Evolutionary conservation across 768 basidiomycete genomes (phyloP), one percentile per base, ranked within the genome.

Genomic region (Kwoniella heveanensis): DNA sequence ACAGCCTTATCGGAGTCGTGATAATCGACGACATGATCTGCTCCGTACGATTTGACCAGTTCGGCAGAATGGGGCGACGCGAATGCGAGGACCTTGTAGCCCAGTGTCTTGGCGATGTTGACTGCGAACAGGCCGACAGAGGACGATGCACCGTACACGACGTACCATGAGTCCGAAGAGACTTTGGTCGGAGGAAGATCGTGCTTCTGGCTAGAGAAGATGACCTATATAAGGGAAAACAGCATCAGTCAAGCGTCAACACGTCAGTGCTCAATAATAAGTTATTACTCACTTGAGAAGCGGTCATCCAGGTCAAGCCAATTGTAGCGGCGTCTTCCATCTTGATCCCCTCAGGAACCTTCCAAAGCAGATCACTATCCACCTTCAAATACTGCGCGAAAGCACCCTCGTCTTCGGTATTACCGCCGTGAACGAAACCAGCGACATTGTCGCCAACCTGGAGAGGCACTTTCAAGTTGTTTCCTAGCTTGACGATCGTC

Each of bases 11-110:
- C 65, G n/a, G 48, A 55, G 57, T 76, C 65, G 46, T 70, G 62
- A 57, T 79, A 79, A 76, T 87, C 85, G 57, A 84, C 82, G 19
- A 81, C 81, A 9, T 71, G 74, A 51, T 80, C 74, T 12, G 83
- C 83, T 12, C 83, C 78, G 52, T 80, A 75, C 0, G 77, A 68
- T 66, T 79, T 80, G 60, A 81, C 70, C 24, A 83, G 74, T 21
- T 77, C 80, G 63, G 74, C 77, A 57, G 82, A 81, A 44, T 73
- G 71, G 8, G 78, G 77, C 1, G 82, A 82, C 30, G 78, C 73
- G 26, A 77, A 77, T 5, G 81, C 72, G 52, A 81, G 68, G 60
- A 82, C 80, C 50, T 78, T 76, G 63, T 75, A 70, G 21, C 77
- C 76, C 2, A 66, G 57, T 2, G 60, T 13, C 27, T 69, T 66